Base-by-base conservation (phyloP, 352 stramenopile species). In the Blastocystis sp. region DNA sequence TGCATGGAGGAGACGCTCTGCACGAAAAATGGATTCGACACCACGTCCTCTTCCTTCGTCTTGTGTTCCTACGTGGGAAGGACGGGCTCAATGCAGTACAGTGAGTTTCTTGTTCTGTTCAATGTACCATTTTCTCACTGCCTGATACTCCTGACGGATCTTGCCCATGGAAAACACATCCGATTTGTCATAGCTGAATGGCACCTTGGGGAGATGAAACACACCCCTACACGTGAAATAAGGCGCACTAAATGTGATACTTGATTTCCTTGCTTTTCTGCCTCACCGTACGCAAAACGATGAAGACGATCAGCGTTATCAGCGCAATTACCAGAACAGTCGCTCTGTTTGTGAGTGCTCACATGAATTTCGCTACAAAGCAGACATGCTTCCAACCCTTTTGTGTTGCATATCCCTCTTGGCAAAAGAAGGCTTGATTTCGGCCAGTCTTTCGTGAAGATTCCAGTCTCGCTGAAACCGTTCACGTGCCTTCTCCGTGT, bases 131-230 rank as follows among this genome's bases (percentile, higher is more conserved):
- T 84, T 40, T 9, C 74, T 19, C 19, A 45, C 74, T 57, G 17
- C 74, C 45, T 84, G 74, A 28, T 84, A 84, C n/a, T 84, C 52
- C 34, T 84, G 45, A 21, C 74, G 28, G 9, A 84, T 28, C 34
- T 84, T 84, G 24, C 45, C 74, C 21, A 84, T 43, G 1, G 74
- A 84, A 70, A 84, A 43, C 21, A 84, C 45, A 62, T 84, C 74
- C 42, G 17, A 40, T 45, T 28, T 40, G 1, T 69, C 17, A 17
- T 21, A 7, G 2, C 19, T 68, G 52, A 54, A 70, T 70, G 42
- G 57, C 17, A 45, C 43, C 4, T 62, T 84, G 14, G 57, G 48
- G 74, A 52, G 45, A 24, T 54, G 28, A 38, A 48, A 70, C 21
- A 59, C 74, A 3, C 69, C 74, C 11, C 74, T 84, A 70, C n/a